These are phyloP conservation scores for Zygnema circumcarinatum DNA, from an alignment of 139 green algal genomes.

Conservation along the genomic window DNA sequence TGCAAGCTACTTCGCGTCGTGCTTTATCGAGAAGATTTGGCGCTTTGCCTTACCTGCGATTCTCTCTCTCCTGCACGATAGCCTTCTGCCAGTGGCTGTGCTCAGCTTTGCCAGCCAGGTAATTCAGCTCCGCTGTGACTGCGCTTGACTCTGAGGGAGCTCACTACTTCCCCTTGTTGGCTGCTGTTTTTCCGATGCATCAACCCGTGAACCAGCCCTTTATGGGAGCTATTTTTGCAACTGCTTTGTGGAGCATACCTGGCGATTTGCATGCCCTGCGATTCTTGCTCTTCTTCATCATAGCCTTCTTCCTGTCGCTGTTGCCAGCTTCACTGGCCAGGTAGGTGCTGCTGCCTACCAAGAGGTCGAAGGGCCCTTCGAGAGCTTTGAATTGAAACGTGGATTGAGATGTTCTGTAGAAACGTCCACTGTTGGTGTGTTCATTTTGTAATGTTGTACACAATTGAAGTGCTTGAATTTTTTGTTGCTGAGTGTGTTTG, in stretches of 20 bases:
- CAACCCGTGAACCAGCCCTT: constrained; percentile 11
- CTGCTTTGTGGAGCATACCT: constrained; percentile 43
- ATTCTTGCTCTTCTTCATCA: constrained; percentile 36
- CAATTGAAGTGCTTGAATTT: no score
- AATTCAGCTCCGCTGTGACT: neutral
- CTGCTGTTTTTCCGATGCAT: neutral
- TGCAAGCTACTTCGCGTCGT: constrained; percentile 14
- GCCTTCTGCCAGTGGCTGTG: constrained; percentile 50
- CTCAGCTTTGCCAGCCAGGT: constrained; percentile 51
- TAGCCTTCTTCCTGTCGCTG: constrained; percentile 44
- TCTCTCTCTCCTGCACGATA: constrained; percentile 35
- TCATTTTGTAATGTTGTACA: no score
- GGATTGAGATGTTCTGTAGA: no score
- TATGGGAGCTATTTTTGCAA: constrained; percentile 28
- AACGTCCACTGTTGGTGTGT: no score
- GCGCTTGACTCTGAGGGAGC: neutral
- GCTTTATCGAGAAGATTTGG: constrained; percentile 43
- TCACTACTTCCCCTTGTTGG: neutral
- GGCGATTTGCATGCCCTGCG: constrained; percentile 37
- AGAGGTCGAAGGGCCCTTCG: no score
- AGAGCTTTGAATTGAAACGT: no score
- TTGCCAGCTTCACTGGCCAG: constrained; percentile 52
- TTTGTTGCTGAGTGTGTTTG: no score
- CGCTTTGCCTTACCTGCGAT: constrained; percentile 24
- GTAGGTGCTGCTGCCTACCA: constrained; percentile 10